phyloP scores from a whole-genome alignment of 148 eudicot species.

The Rhododendron mucronatum region DNA sequence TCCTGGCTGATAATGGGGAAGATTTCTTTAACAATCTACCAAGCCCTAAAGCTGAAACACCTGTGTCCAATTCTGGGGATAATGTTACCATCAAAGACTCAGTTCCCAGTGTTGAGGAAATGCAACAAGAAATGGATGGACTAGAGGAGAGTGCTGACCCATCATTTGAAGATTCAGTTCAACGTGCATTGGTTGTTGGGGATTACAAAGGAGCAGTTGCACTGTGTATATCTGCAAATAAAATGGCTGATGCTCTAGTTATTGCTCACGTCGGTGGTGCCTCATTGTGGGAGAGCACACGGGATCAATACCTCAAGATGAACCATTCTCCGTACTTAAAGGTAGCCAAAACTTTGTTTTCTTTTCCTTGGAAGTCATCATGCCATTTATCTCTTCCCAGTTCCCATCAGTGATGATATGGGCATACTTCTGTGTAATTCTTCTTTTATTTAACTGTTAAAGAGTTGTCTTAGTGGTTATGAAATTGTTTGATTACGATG shows the following conservation, averaged over 20 bases:
- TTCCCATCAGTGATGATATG: background rate
- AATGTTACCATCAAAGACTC: conserved; percentile 36
- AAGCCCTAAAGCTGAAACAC: conserved; percentile 91
- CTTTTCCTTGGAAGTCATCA: conserved; percentile 4
- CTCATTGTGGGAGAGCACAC: conserved; percentile 82
- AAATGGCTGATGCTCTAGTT: conserved; percentile 95
- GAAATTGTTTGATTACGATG: background rate
- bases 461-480: background rate
- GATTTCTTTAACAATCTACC: conserved; percentile 95
- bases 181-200: conserved; percentile 91
- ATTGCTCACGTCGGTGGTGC: conserved; percentile 85
- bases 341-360: conserved; percentile 31
- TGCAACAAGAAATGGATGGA: conserved; percentile 21
- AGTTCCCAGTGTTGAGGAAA: conserved; percentile 36
- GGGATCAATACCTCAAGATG: conserved; percentile 72
- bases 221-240: conserved; percentile 72
- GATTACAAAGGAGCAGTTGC: conserved; percentile 92
- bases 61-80: conserved; percentile 51
- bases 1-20: conserved; percentile 66
- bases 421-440: background rate
- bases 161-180: conserved; percentile 75
- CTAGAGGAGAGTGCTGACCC: conserved; percentile 62
- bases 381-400: background rate
- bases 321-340: conserved; percentile 72
- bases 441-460: background rate